A percentile compares a stretch with the other conserved stretches of the same genome.
Evolutionary conservation across 139 green algal genomes (phyloP).

Genomic region (Astrephomene gubernaculifera): DNA sequence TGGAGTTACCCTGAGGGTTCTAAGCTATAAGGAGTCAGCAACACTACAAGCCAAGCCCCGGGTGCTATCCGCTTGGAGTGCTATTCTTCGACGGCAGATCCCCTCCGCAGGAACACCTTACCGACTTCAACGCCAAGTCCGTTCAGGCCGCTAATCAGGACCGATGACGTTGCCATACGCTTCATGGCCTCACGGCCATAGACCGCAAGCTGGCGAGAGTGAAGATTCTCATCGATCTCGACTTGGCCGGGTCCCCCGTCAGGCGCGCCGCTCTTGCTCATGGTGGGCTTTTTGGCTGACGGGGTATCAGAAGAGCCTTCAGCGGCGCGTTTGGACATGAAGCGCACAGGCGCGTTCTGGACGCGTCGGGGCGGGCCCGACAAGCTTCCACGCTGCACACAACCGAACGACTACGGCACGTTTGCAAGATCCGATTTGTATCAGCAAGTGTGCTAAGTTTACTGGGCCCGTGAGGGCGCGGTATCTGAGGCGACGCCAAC

Average conservation of each 20-base stretch:
- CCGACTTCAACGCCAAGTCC: slow-evolving; percentile 94
- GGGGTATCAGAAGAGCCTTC: slow-evolving; percentile 21
- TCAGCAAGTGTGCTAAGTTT: no score
- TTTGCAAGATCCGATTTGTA: no score
- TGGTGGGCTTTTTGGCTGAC: slow-evolving; percentile 33
- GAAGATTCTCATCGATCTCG: slow-evolving; percentile 96
- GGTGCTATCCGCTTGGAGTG: no score
- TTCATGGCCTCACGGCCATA: slow-evolving; percentile 97
- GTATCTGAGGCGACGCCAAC: no score
- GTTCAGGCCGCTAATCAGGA: slow-evolving; percentile 90
- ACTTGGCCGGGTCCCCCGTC: slow-evolving; percentile 7
- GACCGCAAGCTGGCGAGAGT: slow-evolving; percentile 97
- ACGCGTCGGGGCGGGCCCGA: slow-evolving; percentile 12
- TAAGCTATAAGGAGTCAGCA: no score
- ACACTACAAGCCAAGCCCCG: no score
- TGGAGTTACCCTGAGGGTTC: no score
- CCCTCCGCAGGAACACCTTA: slow-evolving; percentile 50
- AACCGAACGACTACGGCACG: no score
- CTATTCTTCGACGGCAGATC: no score
- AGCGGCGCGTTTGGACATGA: slow-evolving; percentile 40
- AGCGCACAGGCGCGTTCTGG: slow-evolving; percentile 26
- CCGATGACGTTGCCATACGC: slow-evolving; percentile 81
- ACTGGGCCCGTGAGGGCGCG: no score
- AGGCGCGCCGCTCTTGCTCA: slow-evolving; percentile 17
- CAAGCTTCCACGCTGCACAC: no score